Base-by-base conservation (phyloP, 768 basidiomycete species). In the Rubroboletus pulcherrimus region DNA sequence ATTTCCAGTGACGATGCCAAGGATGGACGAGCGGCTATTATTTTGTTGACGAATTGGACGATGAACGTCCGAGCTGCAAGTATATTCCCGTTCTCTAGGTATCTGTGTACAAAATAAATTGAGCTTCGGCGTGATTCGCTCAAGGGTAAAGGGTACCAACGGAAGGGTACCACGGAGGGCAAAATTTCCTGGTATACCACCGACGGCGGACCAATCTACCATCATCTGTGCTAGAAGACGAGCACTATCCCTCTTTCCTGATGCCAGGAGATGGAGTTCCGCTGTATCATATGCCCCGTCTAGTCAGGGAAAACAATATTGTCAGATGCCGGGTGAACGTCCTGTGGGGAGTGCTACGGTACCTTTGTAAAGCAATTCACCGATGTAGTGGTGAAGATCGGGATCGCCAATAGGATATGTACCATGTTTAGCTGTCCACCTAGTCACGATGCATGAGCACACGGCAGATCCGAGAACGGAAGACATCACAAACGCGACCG, bases 31-130 rank as follows among this genome's bases (percentile, higher is more conserved):
- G 77, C 71, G 19, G 77, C 66, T 44, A 86, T 76, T 7, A 91
- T 74, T 54, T 82, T 81, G 48, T 86, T 78, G 46, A 87, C 78
- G 69, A 89, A 93, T 47, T 86, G 82, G n/a, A 80, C 77, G 68
- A 96, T 86, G 78, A 98, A 97, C n/a, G 88, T 84, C n/a, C 85
- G 84, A 4, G 96, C 91, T 5, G 91, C 91, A n/a, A 93, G 83
- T 65, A 99, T 87, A 60, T 93, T 93, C 15, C 92, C 91, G 51
- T 93, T 91, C 58, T 81, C 81, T 24, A 94, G 76, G 64, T 90
- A 91, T 54, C 89, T 91, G 63, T 15, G 35, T 29, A 39, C 47
- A 33, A 51, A 43, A 54, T 30, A 46, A 26, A 21, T 26, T 67
- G 14, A 59, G 42, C 38, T 15, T 58, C 15, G 30, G 51, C 12